Conservation (phyloP, 2,329 filamentous ascomycete genomes). For the Apiospora saccharicola region DNA sequence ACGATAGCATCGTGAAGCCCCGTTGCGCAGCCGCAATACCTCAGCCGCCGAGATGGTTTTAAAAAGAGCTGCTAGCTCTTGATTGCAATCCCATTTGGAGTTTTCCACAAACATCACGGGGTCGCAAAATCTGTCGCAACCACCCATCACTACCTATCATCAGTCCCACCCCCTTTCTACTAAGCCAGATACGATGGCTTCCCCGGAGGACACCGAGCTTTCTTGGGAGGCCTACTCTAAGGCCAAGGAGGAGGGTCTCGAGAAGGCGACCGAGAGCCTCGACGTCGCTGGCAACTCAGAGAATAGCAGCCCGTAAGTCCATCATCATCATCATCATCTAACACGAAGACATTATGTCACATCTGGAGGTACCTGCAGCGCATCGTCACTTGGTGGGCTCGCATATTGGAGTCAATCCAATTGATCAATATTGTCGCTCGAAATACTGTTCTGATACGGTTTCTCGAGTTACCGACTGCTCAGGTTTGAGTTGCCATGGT, state of each 20-base stretch:
- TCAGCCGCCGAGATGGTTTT: neutral
- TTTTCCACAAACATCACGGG: neutral
- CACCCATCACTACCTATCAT: neutral
- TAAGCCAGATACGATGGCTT: neutral
- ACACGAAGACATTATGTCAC: neutral
- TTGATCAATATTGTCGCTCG: neutral
- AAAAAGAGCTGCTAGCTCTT: neutral
- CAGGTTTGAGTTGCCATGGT: too few relatives aligned
- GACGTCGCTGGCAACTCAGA: neutral
- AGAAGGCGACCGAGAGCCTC: neutral
- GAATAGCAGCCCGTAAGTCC: neutral
- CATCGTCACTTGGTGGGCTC: neutral
- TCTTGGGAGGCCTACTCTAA: neutral
- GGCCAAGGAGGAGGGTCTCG: neutral
- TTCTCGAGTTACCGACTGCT: too few relatives aligned
- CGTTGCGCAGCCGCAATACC: neutral
- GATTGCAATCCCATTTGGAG: neutral
- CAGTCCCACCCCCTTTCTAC: neutral
- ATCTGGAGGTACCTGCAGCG: neutral
- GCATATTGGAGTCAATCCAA: neutral
- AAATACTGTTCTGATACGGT: too few relatives aligned
- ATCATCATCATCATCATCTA: neutral
- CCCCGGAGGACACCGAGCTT: neutral
- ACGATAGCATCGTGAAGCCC: neutral
- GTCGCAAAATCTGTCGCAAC: neutral